Base-by-base conservation (phyloP, 208 protist species). In the Leishmania braziliensis region DNA sequence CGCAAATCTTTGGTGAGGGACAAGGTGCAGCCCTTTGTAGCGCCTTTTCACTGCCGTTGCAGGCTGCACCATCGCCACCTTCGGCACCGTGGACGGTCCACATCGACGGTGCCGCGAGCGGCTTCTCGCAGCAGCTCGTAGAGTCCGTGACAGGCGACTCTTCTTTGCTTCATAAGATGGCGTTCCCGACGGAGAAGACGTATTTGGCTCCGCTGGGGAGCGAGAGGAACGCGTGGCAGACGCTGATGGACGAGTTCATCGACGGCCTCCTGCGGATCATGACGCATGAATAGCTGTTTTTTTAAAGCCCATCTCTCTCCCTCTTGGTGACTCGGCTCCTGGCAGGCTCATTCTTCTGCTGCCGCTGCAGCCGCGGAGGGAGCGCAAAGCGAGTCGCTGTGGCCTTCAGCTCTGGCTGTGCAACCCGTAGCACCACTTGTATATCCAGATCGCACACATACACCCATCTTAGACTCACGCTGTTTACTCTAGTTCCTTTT, bases 191-290 rank as follows among this genome's bases (percentile, higher is more conserved):
- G 16, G 81, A 84, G 76, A 73, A 80, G 62, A 81, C 76, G 10
- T 84, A 84, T 56, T 62, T 50, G 10, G 66, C 76, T 0, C 81
- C 81, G 3, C n/a, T 63, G 18, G 70, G 76, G 10, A 84, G 81
- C 43, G 81, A 84, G 81, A 77, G 70, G 50, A 60, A 84, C 33
- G 81, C 70, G 58, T 80, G 81, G 81, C 75, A 81, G 68, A 36
- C 39, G 70, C 50, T 81, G 76, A 84, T 84, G 70, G 81, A 84
- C 76, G 70, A 63, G 48, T 84, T 81, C 51, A 84, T 84, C 33
- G 81, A 84, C 29, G 76, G 81, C 0, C 50, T 84, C 29, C 69
- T 84, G 69, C 78, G 66, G 60, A 65, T 84, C 26, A 78, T 84
- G 51, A 56, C 10, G 56, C n/a, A 1, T 23, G 76, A 76, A 56